Conservation (phyloP, 768 basidiomycete species). For the Phaeotremella fagi region DNA sequence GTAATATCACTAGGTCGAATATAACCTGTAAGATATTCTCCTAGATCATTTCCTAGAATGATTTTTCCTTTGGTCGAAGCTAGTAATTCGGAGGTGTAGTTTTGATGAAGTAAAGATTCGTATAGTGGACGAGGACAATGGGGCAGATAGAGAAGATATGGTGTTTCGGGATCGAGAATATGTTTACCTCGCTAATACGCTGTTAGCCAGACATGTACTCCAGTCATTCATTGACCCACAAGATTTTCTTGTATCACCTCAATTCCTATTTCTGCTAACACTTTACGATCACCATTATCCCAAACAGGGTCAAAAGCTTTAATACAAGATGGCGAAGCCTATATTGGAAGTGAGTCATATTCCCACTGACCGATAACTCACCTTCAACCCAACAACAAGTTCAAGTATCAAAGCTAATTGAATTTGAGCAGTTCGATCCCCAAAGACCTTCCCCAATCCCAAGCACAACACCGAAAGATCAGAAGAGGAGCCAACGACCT, state of each 20-base stretch:
- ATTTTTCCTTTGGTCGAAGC: constrained; percentile 2
- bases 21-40: constrained; percentile 29
- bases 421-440: constrained; percentile 37
- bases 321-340: constrained; percentile 8
- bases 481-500: neutral
- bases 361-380: constrained; percentile 4
- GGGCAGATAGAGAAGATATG: constrained; percentile 37
- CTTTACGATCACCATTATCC: constrained; percentile 20
- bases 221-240: constrained; percentile 9
- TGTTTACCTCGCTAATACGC: constrained; percentile 21
- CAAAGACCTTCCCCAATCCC: constrained; percentile 26
- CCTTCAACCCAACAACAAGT: constrained; percentile 11
- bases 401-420: constrained; percentile 36
- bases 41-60: constrained; percentile 35
- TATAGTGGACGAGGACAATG: constrained; percentile 36
- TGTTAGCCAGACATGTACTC: neutral
- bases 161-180: constrained; percentile 6
- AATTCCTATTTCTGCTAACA: constrained; percentile 14
- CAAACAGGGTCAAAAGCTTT: constrained; percentile 34
- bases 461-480: constrained; percentile 19
- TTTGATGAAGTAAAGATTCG: constrained; percentile 22
- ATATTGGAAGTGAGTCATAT: neutral
- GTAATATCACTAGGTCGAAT: neutral
- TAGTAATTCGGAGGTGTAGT: constrained; percentile 16
- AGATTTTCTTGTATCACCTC: constrained; percentile 21